A percentile compares a stretch with the other conserved stretches of the same genome.
phyloP scores from a whole-genome alignment of 106 monocot genomes.

The Platanthera zijinensis region DNA sequence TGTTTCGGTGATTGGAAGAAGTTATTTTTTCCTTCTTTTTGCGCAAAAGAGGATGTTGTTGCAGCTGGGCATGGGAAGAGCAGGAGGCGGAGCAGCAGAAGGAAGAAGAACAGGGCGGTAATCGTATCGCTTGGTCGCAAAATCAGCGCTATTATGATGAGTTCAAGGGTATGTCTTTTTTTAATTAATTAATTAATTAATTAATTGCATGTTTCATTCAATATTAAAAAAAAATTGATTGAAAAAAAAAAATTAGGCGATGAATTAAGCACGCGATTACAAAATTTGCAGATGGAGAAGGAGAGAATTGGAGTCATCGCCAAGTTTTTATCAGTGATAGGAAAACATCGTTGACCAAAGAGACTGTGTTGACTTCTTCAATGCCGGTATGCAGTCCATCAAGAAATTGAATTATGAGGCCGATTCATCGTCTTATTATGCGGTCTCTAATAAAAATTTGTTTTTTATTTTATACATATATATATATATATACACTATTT shows the following conservation, averaged over 20 bases:
- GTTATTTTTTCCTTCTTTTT: neutral
- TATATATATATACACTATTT: no score
- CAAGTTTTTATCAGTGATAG: neutral
- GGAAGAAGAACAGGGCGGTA: neutral
- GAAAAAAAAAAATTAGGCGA: neutral
- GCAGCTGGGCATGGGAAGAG: neutral
- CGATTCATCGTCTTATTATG: no score
- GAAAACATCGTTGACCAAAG: neutral
- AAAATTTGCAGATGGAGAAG: slow-evolving; percentile 3
- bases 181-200: neutral
- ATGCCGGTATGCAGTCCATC: no score
- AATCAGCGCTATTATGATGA: slow-evolving; percentile 8
- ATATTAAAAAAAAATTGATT: no score
- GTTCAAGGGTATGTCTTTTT: neutral
- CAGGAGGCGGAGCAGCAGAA: neutral
- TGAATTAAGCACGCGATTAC: no score
- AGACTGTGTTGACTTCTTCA: neutral
- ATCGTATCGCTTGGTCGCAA: neutral
- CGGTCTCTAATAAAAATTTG: no score
- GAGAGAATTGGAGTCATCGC: slow-evolving; percentile 7
- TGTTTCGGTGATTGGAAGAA: slow-evolving; percentile 8
- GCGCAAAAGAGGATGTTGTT: neutral
- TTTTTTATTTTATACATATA: no score
- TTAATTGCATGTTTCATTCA: neutral
- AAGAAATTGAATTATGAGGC: no score